Conservation (phyloP, 768 basidiomycete genomes). For the Leccinum rimulosum region DNA sequence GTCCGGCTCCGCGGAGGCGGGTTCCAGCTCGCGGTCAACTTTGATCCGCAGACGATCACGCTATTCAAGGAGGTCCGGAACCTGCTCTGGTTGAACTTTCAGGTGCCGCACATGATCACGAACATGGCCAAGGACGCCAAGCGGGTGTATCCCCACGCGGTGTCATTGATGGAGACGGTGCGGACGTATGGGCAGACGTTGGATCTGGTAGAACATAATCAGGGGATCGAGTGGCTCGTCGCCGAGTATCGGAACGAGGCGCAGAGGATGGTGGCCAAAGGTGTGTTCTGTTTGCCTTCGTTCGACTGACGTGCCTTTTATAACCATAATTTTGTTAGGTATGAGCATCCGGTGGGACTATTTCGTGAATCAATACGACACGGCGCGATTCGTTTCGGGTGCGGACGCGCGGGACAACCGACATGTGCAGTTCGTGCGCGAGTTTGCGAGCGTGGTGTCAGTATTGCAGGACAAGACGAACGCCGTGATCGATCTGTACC, state of each 20-base stretch:
- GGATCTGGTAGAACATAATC: slow-evolving; percentile 86
- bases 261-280: slow-evolving; percentile 89
- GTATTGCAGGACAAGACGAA: slow-evolving; percentile 97
- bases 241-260: slow-evolving; percentile 93
- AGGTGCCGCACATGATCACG: slow-evolving; percentile 90
- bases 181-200: slow-evolving; percentile 95
- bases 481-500: slow-evolving; percentile 86
- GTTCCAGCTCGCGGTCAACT: slow-evolving; percentile 91
- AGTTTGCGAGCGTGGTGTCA: slow-evolving; percentile 92
- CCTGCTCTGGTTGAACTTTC: slow-evolving; percentile 92
- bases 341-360: slow-evolving; percentile 97
- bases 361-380: slow-evolving; percentile 93
- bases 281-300: slow-evolving; percentile 42
- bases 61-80: slow-evolving; percentile 98
- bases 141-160: slow-evolving; percentile 96
- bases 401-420: slow-evolving; percentile 81
- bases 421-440: slow-evolving; percentile 91
- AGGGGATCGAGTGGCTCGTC: slow-evolving; percentile 90
- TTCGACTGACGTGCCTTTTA: neutral
- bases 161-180: slow-evolving; percentile 98
- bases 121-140: slow-evolving; percentile 99
- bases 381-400: slow-evolving; percentile 66
- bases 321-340: slow-evolving; percentile 44
- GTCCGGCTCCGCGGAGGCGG: slow-evolving; percentile 68
- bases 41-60: slow-evolving; percentile 97